Percentiles rank a stretch among this genome's conserved stretches.
phyloP scores from a whole-genome alignment of 2,329 filamentous ascomycete species.

The Fusarium cyanostomum region DNA sequence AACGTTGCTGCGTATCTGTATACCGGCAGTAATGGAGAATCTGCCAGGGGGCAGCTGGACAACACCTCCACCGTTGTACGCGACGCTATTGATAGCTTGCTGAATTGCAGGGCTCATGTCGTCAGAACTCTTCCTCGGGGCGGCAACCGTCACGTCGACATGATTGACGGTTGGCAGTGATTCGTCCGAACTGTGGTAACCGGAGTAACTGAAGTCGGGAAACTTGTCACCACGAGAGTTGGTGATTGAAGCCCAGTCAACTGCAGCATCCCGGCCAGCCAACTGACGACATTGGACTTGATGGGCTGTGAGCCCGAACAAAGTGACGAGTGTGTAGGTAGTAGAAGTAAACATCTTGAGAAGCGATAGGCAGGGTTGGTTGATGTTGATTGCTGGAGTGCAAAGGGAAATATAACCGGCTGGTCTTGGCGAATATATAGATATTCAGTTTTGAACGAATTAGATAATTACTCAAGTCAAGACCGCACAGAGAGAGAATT shows the following conservation, averaged over 20 bases:
- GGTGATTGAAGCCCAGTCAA: slow-evolving; percentile 3
- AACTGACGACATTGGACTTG: not conserved
- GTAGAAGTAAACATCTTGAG: not conserved
- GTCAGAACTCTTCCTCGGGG: not conserved
- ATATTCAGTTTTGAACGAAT: no score
- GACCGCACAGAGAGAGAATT: no score
- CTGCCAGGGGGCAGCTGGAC: slow-evolving; percentile 19
- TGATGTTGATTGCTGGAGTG: no score
- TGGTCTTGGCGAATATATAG: no score
- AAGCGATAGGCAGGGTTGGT: no score
- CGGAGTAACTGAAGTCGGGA: slow-evolving; percentile 25
- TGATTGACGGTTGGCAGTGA: not conserved
- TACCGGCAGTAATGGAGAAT: slow-evolving; percentile 19
- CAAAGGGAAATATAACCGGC: no score
- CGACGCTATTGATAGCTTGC: slow-evolving; percentile 21
- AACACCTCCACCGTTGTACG: slow-evolving; percentile 17
- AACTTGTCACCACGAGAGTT: slow-evolving; percentile 7
- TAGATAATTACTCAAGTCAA: no score
- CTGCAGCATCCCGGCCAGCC: not conserved
- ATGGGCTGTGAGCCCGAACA: not conserved
- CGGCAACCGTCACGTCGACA: not conserved
- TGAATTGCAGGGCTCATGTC: slow-evolving; percentile 27
- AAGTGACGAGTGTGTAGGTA: not conserved
- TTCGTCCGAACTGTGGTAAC: slow-evolving; percentile 10
- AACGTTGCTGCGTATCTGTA: slow-evolving; percentile 10